Evolutionary conservation across 495 filamentous ascomycete genomes (phyloP).

Genomic region (Chaetomium tenue): DNA sequence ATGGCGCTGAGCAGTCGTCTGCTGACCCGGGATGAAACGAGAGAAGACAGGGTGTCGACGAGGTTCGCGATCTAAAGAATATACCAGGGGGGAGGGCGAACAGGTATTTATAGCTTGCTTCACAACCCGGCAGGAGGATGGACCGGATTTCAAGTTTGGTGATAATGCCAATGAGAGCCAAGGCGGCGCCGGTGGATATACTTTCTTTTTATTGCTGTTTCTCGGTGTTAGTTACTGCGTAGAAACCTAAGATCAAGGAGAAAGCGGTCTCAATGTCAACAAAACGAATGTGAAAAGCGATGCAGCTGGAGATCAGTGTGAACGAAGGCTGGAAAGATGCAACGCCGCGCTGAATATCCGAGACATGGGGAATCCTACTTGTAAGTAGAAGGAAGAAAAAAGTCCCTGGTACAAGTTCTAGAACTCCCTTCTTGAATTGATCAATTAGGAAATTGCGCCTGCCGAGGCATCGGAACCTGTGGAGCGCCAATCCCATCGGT

Average conservation of each 20-base stretch:
- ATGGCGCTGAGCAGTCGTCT: constrained; percentile 34
- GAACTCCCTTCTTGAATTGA: constrained; percentile 1
- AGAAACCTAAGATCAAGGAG: not conserved
- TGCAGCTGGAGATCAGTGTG: not conserved
- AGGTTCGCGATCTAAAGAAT: not conserved
- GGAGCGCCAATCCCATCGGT: not conserved
- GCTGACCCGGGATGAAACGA: not conserved
- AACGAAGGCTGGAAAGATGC: not conserved
- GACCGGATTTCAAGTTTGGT: not conserved
- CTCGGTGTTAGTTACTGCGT: not conserved
- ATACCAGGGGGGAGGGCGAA: not conserved
- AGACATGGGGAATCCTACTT: not conserved
- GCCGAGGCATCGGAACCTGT: constrained; percentile 21
- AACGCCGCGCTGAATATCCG: constrained; percentile 3
- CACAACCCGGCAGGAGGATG: not conserved
- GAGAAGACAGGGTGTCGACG: constrained; percentile 13
- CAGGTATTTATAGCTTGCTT: not conserved
- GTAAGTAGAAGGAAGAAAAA: not conserved
- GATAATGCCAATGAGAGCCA: not conserved
- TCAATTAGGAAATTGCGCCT: not conserved
- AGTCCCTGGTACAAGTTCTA: not conserved
- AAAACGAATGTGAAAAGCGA: not conserved
- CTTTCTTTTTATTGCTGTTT: not conserved
- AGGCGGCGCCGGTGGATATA: not conserved
- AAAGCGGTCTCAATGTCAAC: not conserved